Evolutionary conservation across 768 basidiomycete genomes (phyloP).

Genomic region (Fomitopsis serialis): DNA sequence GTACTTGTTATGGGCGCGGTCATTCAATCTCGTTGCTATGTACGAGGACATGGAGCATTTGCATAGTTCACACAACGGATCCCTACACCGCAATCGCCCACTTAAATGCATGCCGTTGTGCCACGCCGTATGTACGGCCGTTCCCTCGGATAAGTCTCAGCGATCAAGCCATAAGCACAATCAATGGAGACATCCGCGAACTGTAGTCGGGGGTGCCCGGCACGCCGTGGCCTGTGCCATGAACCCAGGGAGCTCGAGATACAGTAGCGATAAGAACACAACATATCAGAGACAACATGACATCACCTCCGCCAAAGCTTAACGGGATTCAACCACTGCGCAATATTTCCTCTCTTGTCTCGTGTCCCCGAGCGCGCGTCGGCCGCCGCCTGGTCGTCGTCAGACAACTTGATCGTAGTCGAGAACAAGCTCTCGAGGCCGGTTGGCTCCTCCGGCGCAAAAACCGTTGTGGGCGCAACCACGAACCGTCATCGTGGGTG

Average conservation of each 20-base stretch:
- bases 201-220: too few relatives aligned
- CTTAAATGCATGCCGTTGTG: neutral
- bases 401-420: conserved; percentile 35
- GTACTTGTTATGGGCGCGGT: too few relatives aligned
- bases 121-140: too few relatives aligned
- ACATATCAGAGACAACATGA: neutral
- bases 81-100: neutral
- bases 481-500: conserved; percentile 36
- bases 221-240: too few relatives aligned
- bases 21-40: too few relatives aligned
- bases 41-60: neutral
- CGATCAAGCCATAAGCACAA: conserved; percentile 4
- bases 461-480: conserved; percentile 72
- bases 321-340: neutral
- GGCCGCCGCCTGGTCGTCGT: conserved; percentile 10
- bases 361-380: neutral
- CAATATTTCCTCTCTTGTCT: neutral
- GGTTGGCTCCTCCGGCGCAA: conserved; percentile 72
- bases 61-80: neutral
- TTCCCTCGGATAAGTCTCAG: too few relatives aligned
- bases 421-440: conserved; percentile 70
- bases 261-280: too few relatives aligned
- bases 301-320: neutral
- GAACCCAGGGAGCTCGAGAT: too few relatives aligned
- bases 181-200: conserved; percentile 2